Percentiles rank a stretch among this genome's conserved stretches.
Conservation (phyloP, 345 rosid genomes). For the Boechera retrofracta region DNA sequence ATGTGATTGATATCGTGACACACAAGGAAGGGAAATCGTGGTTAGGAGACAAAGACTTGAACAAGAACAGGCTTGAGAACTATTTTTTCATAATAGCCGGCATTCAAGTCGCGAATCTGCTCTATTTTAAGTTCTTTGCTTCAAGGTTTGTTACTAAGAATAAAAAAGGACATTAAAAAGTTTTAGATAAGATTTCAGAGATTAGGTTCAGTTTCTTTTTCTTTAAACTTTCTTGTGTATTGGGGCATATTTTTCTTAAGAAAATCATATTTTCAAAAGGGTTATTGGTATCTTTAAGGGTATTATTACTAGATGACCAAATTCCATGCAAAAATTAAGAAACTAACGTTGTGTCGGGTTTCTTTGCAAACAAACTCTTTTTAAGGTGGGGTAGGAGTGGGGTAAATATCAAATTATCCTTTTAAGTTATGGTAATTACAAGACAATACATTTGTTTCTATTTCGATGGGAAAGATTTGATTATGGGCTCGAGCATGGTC, state of each 20-base stretch:
- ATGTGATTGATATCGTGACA: conserved; percentile 47
- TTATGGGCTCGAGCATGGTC: too few species aligned
- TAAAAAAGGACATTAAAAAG: conserved; percentile 19
- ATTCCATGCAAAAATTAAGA: too few species aligned
- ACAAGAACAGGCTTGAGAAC: conserved; percentile 56
- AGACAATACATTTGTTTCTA: too few species aligned
- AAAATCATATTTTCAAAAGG: background rate
- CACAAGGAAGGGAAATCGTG: conserved; percentile 44
- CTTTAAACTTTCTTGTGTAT: background rate
- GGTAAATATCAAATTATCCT: too few species aligned
- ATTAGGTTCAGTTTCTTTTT: background rate
- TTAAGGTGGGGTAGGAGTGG: too few species aligned
- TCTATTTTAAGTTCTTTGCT: conserved; percentile 62
- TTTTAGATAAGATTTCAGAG: background rate
- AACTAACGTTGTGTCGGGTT: too few species aligned
- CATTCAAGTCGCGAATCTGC: conserved; percentile 49
- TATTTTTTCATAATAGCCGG: conserved; percentile 59
- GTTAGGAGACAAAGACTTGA: conserved; percentile 72
- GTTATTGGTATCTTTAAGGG: background rate
- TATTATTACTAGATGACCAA: too few species aligned
- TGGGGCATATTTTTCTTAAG: background rate
- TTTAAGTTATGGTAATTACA: too few species aligned
- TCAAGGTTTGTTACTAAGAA: conserved; percentile 42
- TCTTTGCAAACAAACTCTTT: too few species aligned
- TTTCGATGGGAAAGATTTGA: too few species aligned